Evolutionary conservation across 2,329 filamentous ascomycete genomes (phyloP).

Genomic region (Domatiomyces catenatus): DNA sequence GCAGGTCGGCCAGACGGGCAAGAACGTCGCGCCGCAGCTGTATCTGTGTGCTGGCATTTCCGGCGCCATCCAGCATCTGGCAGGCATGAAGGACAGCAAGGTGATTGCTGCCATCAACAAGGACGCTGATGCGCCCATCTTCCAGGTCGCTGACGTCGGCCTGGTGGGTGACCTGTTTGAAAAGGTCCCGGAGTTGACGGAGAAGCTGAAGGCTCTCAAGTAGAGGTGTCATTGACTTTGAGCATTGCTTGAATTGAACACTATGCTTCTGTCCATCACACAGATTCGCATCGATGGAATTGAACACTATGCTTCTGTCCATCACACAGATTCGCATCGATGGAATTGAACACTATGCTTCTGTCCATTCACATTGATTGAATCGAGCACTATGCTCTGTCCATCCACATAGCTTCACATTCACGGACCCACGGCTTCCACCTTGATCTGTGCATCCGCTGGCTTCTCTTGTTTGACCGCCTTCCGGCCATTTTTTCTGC

Average conservation of each 20-base stretch:
- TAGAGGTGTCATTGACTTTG: neutral
- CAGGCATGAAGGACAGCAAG: slow-evolving; percentile 99
- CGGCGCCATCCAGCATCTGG: slow-evolving; percentile 92
- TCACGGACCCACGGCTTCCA: neutral
- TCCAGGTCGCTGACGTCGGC: slow-evolving; percentile 93
- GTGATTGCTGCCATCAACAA: slow-evolving; percentile 99
- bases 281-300: neutral
- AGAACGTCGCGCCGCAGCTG: slow-evolving; percentile 91
- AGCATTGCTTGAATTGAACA: neutral
- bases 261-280: neutral
- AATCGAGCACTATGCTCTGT: neutral
- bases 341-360: neutral
- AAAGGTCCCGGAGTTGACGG: slow-evolving; percentile 85
- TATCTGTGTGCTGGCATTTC: slow-evolving; percentile 94
- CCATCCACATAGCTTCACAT: neutral
- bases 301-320: neutral
- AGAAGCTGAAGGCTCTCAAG: slow-evolving; percentile 59
- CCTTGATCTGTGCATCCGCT: neutral
- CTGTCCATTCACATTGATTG: no score
- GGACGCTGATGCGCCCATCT: slow-evolving; percentile 90
- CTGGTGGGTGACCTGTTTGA: slow-evolving; percentile 92
- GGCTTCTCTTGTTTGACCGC: neutral
- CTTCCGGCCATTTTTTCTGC: neutral
- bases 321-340: no score
- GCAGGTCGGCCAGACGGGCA: slow-evolving; percentile 95